Evolutionary conservation across 768 basidiomycete species (phyloP).

Genomic region (Boletus patriciae): DNA sequence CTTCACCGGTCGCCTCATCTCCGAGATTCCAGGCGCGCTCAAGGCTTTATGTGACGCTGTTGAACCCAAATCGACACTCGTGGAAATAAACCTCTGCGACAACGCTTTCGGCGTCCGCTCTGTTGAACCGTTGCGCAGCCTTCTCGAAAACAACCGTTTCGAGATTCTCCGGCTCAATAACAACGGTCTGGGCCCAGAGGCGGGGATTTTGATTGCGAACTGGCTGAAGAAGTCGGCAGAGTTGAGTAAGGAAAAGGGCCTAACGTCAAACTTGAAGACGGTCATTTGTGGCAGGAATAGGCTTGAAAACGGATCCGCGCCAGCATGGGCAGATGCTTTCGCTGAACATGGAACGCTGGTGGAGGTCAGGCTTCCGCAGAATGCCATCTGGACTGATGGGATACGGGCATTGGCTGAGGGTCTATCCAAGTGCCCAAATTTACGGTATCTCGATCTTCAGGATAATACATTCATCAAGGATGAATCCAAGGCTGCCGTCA

Average conservation of each 20-base stretch:
- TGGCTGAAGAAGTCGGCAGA: conserved; percentile 79
- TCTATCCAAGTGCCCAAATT: conserved; percentile 59
- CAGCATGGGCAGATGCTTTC: conserved; percentile 85
- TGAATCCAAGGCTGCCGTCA: conserved; percentile 55
- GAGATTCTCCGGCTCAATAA: conserved; percentile 90
- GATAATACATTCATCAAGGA: conserved; percentile 83
- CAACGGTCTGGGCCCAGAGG: conserved; percentile 92
- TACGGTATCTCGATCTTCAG: conserved; percentile 86
- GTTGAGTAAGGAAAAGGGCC: conserved; percentile 62
- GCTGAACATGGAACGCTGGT: conserved; percentile 75
- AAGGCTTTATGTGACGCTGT: conserved; percentile 87
- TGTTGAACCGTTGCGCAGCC: conserved; percentile 89
- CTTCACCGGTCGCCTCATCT: conserved; percentile 95
- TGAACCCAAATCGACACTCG: conserved; percentile 72
- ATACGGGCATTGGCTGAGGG: conserved; percentile 78
- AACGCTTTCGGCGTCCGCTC: conserved; percentile 97
- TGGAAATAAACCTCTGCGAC: conserved; percentile 89
- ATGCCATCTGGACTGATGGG: conserved; percentile 94
- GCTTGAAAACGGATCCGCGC: conserved; percentile 87
- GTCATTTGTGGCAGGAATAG: conserved; percentile 95
- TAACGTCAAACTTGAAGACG: conserved; percentile 67
- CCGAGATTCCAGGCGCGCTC: conserved; percentile 90
- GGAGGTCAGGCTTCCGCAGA: conserved; percentile 95
- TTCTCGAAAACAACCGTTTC: conserved; percentile 78
- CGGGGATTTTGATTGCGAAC: conserved; percentile 80